Evolutionary conservation across 2,329 filamentous ascomycete species (phyloP).

Genomic region (Fusarium sp.): DNA sequence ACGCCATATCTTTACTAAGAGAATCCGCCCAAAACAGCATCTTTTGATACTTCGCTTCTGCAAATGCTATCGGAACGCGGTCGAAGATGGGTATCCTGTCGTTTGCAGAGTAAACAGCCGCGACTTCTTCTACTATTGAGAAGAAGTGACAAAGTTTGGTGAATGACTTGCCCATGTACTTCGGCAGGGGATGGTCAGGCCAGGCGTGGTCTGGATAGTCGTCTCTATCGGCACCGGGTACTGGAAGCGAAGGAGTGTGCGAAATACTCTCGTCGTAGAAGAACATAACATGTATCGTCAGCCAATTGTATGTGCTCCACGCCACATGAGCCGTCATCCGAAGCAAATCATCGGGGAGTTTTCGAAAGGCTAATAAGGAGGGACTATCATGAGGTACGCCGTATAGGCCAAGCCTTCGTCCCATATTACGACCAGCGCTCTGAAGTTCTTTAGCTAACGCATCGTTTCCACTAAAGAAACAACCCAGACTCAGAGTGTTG

Average conservation of each 20-base stretch:
- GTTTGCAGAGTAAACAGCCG: background rate
- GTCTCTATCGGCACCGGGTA: background rate
- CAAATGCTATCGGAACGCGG: background rate
- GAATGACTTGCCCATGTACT: background rate
- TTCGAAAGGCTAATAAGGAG: background rate
- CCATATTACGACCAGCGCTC: background rate
- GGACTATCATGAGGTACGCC: background rate
- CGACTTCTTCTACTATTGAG: background rate
- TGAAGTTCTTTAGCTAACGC: background rate
- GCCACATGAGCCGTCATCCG: background rate
- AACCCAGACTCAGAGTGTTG: slow-evolving; percentile 1
- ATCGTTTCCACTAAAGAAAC: background rate
- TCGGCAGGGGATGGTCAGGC: background rate
- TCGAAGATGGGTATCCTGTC: background rate
- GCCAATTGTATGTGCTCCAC: background rate
- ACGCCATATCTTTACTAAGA: background rate
- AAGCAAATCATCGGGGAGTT: background rate
- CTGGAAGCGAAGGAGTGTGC: background rate
- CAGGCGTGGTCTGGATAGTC: background rate
- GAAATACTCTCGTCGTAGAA: background rate
- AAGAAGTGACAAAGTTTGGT: background rate
- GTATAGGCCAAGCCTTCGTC: background rate
- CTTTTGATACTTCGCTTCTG: slow-evolving; percentile 5
- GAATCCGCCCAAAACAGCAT: background rate
- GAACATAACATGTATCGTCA: slow-evolving; percentile 1